Base-by-base conservation (phyloP, 495 filamentous ascomycete genomes). In the Lasiosphaeria ovina region DNA sequence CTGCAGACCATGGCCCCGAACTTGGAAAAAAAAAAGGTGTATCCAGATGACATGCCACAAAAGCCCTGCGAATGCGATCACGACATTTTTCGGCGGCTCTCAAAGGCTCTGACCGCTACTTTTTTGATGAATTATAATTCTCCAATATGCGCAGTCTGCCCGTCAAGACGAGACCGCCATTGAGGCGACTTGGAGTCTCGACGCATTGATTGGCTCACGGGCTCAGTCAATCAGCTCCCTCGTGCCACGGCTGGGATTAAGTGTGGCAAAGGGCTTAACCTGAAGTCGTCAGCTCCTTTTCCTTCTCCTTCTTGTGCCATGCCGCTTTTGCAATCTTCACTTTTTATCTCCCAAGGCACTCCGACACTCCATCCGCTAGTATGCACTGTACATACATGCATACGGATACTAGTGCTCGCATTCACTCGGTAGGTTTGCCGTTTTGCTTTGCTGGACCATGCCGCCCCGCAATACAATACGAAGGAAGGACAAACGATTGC, bases 181-280 rank as follows among this genome's bases (percentile, higher is more conserved):
- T 67, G 69, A 54, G 66, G 69, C 69, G 64, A 69, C 31, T 62
- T 52, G 57, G 42, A 56, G 58, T 62, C 35, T 35, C 45, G 56
- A 51, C 5, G n/a, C 50, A n/a, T 58, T 48, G 54, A 64, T 70
- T 70, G 63, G 68, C 55, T 53, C 35, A 32, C 42, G 12, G 17
- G 45, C 45, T 32, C 59, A 45, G 44, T 45, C 50, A 47, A 54
- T 63, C 65, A 63, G 65, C 62, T 63, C 54, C 36, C 45, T 35
- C 44, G 44, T 52, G 49, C 49, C 54, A 44, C 59, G 14, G 12
- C 32, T 51, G 49, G n/a, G 49, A n/a, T 51, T 51, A 5, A n/a
- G 11, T 31, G 45, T 55, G 53, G 51, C 59, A 59, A 32, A 59
- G 3, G 24, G 24, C 24, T 24, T 51, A 6, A 35, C 42, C 44